Evolutionary conservation across 2,329 filamentous ascomycete genomes (phyloP), one percentile per base, ranked within the genome.

Genomic region (Sphaerostilbella broomeana): DNA sequence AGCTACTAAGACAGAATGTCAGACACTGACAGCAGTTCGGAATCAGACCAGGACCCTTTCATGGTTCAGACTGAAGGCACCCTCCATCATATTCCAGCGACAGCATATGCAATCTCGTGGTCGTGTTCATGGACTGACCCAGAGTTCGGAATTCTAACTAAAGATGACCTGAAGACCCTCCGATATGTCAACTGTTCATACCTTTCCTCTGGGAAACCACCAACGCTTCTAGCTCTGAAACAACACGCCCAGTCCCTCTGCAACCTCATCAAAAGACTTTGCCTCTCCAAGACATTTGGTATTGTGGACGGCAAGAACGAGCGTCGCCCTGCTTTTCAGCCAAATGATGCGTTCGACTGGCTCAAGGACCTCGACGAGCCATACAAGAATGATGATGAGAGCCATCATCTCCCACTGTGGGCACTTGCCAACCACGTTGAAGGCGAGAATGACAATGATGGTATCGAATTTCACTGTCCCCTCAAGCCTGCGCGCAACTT

Each of bases 171-270:
- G 1, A 17, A 45, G 6, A 47, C 58, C 9, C 51, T 63, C 13
- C 34, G 47, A 19, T 65, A 77, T 46, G 60, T 77, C 45, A 78
- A 75, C 57, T 80, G 76, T 56, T 62, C 64, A 42, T 78, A 77
- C 48, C 59, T 79, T 26, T 79, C 75, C 3, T 75, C 71, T 2
- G 70, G 67, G 4, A 53, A 60, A 5, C 58, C 73, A 4, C 74
- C 75, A 2, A 78, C 73, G 0, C 60, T 80, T n/a, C 58, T 72
- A 1, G 63, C 72, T 1, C 62, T 80, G 24, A 80, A 80, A 55
- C 69, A 75, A 50, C 76, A 80, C 46, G 72, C 73, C 0, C 76
- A 79, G 38, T 69, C 72, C n/a, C 64, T 80, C 12, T 58, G 63
- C 22, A 63, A 69, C 11, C 62, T 79, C 33, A 76, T 80, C 45